These are phyloP conservation scores for Peronospora farinosa DNA, from an alignment of 352 stramenopile species.

Conservation along the genomic window DNA sequence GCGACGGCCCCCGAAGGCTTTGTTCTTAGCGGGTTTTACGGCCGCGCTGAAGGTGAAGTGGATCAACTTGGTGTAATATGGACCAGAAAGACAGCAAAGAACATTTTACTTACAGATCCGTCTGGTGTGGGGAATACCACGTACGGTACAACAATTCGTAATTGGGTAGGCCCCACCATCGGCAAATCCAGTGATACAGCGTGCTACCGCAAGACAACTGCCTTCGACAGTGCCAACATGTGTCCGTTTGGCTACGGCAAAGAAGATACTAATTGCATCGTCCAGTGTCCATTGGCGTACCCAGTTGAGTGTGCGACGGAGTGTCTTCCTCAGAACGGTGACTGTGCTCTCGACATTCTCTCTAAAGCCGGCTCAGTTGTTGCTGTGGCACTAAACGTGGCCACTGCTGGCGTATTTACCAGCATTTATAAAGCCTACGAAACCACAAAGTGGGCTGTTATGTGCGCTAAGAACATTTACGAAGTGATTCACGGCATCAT, in stretches of 20 bases:
- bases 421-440: conserved; percentile 6
- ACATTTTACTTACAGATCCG: conserved; percentile 14
- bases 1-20: conserved; percentile 20
- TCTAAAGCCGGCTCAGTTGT: conserved; percentile 18
- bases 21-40: conserved; percentile 22
- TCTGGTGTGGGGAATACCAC: conserved; percentile 16
- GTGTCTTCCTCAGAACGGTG: conserved; percentile 26
- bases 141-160: conserved; percentile 22
- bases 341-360: conserved; percentile 12
- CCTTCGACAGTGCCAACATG: conserved; percentile 18
- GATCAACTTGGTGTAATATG: conserved; percentile 27
- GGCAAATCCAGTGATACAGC: conserved; percentile 16
- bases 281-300: conserved; percentile 22
- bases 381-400: conserved; percentile 17
- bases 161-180: conserved; percentile 24
- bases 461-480: conserved; percentile 9
- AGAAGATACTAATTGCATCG: conserved; percentile 14
- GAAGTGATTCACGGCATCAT: conserved; percentile 14
- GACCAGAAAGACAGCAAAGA: conserved; percentile 20
- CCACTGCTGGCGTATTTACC: conserved; percentile 14
- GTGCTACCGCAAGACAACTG: conserved; percentile 19
- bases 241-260: conserved; percentile 25
- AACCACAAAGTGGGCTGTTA: conserved; percentile 8
- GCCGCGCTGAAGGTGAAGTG: conserved; percentile 15
- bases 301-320: conserved; percentile 22